Percentiles rank a stretch among this genome's conserved stretches.
These are phyloP conservation scores for Porogramme epimiltina DNA, from an alignment of 1,284 basidiomycete species.

Conservation along the genomic window DNA sequence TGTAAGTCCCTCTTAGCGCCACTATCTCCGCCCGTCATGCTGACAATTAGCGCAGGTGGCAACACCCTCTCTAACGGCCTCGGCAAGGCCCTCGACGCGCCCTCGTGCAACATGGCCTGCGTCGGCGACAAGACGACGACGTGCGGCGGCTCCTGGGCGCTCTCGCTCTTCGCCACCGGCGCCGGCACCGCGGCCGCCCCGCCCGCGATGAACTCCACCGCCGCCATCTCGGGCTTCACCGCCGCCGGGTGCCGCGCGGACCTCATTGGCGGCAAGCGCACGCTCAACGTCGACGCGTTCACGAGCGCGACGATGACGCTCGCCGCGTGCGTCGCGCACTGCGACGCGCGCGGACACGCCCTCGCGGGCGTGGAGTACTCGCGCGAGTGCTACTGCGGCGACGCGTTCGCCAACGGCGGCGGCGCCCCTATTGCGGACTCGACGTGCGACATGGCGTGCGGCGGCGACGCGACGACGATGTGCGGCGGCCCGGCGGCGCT, in stretches of 20 bases:
- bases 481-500: conserved; percentile 28
- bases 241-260: conserved; percentile 3
- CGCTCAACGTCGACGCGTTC: conserved; percentile 27
- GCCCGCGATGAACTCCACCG: conserved; percentile 5
- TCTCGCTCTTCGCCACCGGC: conserved; percentile 17
- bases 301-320: conserved; percentile 25
- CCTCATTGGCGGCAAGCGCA: conserved; percentile 12
- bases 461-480: conserved; percentile 13
- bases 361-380: conserved; percentile 29
- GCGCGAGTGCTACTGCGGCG: conserved; percentile 31
- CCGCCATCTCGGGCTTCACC: conserved; percentile 16
- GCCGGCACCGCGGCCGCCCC: conserved; percentile 4
- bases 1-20: conserved; percentile 15
- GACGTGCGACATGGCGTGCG: conserved; percentile 28
- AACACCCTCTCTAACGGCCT: conserved; percentile 22
- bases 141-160: conserved; percentile 26
- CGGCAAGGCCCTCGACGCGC: conserved; percentile 16
- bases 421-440: conserved; percentile 18
- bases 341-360: conserved; percentile 23
- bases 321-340: conserved; percentile 23
- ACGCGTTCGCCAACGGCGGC: conserved; percentile 23
- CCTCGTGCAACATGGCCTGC: conserved; percentile 25
- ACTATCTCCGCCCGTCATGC: not conserved
- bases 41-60: conserved; percentile 14
- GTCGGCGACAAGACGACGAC: conserved; percentile 12